A percentile compares a stretch with the other conserved stretches of the same genome.
Conservation (phyloP, 106 monocot genomes). For the Dendrobium nobile region DNA sequence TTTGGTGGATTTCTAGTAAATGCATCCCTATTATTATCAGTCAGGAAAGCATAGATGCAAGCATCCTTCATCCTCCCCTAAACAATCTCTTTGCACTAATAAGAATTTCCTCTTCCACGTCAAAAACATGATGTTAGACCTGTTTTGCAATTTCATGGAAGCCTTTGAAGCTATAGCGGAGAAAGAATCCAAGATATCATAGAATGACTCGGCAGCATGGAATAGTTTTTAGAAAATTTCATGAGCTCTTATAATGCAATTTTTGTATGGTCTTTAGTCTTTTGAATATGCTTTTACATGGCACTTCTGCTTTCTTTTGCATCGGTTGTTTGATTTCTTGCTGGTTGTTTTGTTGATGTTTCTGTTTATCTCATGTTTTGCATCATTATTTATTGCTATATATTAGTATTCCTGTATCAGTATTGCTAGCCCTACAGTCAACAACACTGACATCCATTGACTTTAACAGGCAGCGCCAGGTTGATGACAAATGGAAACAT, state of each 20-base stretch:
- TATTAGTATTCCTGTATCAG: not conserved
- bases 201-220: not conserved
- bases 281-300: not conserved
- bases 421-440: not conserved
- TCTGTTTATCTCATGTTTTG: not conserved
- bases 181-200: not conserved
- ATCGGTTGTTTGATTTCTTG: not conserved
- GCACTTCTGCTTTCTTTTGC: not conserved
- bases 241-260: not conserved
- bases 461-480: conserved; percentile 51
- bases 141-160: not conserved
- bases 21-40: no score
- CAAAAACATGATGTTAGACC: not conserved
- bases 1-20: no score
- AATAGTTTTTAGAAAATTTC: not conserved
- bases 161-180: not conserved
- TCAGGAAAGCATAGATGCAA: no score
- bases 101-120: not conserved
- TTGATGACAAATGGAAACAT: conserved; percentile 89
- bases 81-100: no score
- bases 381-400: not conserved
- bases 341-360: not conserved
- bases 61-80: no score
- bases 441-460: not conserved
- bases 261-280: not conserved